Conservation (phyloP, 108 stramenopile species). For the Nitzschia inconspicua region DNA sequence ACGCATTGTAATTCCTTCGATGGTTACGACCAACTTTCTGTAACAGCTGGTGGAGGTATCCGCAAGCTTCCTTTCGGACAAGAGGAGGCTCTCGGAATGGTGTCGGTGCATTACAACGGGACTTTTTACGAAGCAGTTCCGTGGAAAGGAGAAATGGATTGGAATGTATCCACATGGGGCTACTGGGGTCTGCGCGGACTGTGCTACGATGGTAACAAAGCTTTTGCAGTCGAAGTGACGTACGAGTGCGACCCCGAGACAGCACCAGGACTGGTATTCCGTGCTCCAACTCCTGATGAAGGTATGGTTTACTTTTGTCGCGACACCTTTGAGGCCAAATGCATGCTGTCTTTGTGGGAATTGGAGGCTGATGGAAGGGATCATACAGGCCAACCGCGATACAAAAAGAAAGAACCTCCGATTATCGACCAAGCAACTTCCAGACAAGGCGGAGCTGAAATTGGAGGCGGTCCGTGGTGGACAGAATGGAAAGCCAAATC, state of each 20-base stretch:
- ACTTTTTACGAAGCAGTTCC: conserved; percentile 82
- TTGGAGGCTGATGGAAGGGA: conserved; percentile 57
- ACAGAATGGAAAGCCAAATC: conserved; percentile 38
- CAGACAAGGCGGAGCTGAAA: conserved; percentile 66
- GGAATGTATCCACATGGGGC: conserved; percentile 77
- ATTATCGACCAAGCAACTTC: conserved; percentile 43
- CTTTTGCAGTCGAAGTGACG: conserved; percentile 66
- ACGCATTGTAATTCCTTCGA: conserved; percentile 85
- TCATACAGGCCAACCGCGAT: too few species aligned
- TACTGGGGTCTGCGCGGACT: conserved; percentile 64
- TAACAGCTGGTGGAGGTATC: conserved; percentile 83
- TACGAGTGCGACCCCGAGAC: conserved; percentile 48
- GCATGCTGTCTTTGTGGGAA: conserved; percentile 63
- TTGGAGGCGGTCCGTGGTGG: conserved; percentile 79
- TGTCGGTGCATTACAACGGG: conserved; percentile 72
- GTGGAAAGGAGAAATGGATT: conserved; percentile 82
- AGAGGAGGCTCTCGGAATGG: conserved; percentile 65
- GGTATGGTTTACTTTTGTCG: conserved; percentile 84
- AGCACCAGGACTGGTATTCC: conserved; percentile 57
- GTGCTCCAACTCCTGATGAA: conserved; percentile 79
- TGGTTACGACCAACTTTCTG: conserved; percentile 34
- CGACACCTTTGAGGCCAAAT: conserved; percentile 68
- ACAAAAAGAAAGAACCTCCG: conserved; percentile 34
- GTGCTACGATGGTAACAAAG: conserved; percentile 19
- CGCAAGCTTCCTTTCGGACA: conserved; percentile 68